Conservation (phyloP, 345 rosid genomes). For the Corymbia maculata region DNA sequence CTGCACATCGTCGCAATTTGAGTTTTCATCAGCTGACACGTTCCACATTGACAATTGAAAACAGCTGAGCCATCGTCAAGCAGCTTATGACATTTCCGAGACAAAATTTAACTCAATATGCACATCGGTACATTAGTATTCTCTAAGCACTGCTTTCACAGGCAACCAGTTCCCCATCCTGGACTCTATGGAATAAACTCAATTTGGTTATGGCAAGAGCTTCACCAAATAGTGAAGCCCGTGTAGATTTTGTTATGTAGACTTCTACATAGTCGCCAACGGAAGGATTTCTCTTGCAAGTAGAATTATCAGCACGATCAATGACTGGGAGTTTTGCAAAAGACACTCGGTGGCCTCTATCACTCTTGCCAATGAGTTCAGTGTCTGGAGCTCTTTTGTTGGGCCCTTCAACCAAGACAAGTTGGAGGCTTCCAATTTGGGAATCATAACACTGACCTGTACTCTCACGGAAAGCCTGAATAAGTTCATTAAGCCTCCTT, state of each 20-base stretch:
- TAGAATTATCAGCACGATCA: conserved; percentile 12
- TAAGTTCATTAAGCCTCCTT: conserved; percentile 77
- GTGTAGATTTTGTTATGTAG: conserved; percentile 44
- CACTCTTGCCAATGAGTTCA: conserved; percentile 82
- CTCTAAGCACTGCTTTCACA: conserved; percentile 29
- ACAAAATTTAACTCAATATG: background rate
- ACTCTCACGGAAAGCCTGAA: conserved; percentile 67
- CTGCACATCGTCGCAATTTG: background rate
- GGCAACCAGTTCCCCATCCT: conserved; percentile 32
- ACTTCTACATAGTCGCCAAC: conserved; percentile 83
- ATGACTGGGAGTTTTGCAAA: conserved; percentile 39
- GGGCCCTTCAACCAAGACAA: conserved; percentile 84
- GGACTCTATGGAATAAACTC: conserved; percentile 34
- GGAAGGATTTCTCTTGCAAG: conserved; percentile 33
- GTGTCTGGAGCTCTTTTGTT: conserved; percentile 85
- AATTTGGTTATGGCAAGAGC: conserved; percentile 69
- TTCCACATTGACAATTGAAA: background rate
- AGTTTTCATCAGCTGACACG: background rate
- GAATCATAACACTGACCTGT: conserved; percentile 69
- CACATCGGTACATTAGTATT: background rate
- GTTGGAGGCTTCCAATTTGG: conserved; percentile 62
- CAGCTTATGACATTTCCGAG: background rate
- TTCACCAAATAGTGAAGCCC: conserved; percentile 70
- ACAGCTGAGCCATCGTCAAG: background rate
- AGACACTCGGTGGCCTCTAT: conserved; percentile 72